Base-by-base conservation (phyloP, 768 basidiomycete species). In the Agaricus blazei region DNA sequence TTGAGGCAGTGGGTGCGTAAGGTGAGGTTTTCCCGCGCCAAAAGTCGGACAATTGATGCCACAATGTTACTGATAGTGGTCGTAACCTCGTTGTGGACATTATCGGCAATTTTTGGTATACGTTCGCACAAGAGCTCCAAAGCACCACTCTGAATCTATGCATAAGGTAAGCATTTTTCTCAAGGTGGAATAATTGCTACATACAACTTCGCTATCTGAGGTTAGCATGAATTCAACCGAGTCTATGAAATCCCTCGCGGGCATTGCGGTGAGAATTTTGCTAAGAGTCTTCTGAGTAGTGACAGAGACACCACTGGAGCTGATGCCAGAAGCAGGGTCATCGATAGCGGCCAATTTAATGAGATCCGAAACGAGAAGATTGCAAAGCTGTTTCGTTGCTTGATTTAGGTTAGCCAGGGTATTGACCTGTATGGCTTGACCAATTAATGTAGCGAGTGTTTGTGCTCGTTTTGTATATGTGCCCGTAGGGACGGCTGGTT, bases 81-180 rank as follows among this genome's bases (percentile, higher is more conserved):
- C 26, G 76, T 74, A 31, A 81, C 71, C 28, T 75, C 75, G 36
- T 71, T 68, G 11, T 95, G 84, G 45, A 80, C 70, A 23, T 75
- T 72, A 8, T 77, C 70, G 4, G 83, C 72, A 51, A 96, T 75
- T 5, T 78, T 72, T 0, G 81, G 76, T 0, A 96, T 70, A 36
- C 90, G 83, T 40, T 83, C 80, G 3, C 79, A 74, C 12, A 97
- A 68, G 8, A 94, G 74, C 34, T 81, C 80, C 29, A 97, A 76
- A 9, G 88, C 88, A 52, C 84, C 87, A 8, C 70, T 62, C 66
- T 87, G 80, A 27, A 85, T 72, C 88, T 90, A 60, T 15, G 37
- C 51, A 55, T 9, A 48, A 46, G 38, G 56, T 63, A 62, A 51
- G 47, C 44, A 31, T 19, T 15, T 46, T 6, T 12, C 23, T 5